Base-by-base conservation (phyloP, 2,329 filamentous ascomycete species). In the Tolypocladium endophyticum region DNA sequence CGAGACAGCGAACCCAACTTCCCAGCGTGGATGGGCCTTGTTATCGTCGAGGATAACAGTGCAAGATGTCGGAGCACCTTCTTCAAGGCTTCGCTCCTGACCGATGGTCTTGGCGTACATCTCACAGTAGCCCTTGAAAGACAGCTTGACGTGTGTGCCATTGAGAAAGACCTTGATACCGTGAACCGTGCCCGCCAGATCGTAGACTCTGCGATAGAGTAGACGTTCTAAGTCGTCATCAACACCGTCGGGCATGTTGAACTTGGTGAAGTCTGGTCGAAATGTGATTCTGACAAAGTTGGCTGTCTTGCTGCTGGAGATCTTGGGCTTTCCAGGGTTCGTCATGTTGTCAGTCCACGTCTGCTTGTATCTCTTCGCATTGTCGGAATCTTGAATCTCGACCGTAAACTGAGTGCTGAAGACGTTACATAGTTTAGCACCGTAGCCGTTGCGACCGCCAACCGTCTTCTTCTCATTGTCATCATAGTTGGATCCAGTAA, bases 341-440 rank as follows among this genome's bases (percentile, higher is more conserved):
- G 85, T 84, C 94, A 99, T 99, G 76, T 99, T 99, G 64, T 92
- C 82, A 35, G 87, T 92, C 95, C 95, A 99, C 0, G 87, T 92
- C 75, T 99, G 93, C 77, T 89, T 93, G 77, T 97, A 99, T 69
- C 90, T 87, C 79, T 97, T 96, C 72, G 91, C 92, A 59, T 87
- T 86, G 60, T 80, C 81, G 16, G 89, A 90, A 71, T 97, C 92
- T 64, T 94, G 90, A 5, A 91, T 95, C 73, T 99, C 94, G 53
- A 99, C 74, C 4, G 83, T 88, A 73, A 99, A 99, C 65, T 94
- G 84, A 5, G 87, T 95, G 71, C 91, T 96, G 82, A 97, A 99
- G 65, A 99, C 90, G 74, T 99, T 99, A 74, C 92, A 96, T 64
- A 99, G 90, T 79, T 99, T 99, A 35, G 94, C 94, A 79, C 94